Evolutionary conservation across 2,329 filamentous ascomycete genomes (phyloP).

Genomic region (Trichoderma arundinaceum): DNA sequence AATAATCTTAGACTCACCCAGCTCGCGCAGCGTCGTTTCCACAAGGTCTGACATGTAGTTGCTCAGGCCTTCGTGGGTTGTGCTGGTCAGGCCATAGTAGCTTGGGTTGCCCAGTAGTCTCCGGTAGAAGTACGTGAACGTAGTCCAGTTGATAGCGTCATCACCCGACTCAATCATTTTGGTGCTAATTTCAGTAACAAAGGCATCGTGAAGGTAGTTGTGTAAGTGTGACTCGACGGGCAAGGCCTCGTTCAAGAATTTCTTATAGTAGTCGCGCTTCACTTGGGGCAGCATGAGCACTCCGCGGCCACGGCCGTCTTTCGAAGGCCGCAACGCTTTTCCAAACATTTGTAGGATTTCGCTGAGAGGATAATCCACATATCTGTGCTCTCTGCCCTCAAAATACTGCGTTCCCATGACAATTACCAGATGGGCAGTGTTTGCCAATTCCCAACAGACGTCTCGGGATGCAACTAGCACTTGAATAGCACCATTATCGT

Average conservation of each 20-base stretch:
- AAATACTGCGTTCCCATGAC: conserved; percentile 99
- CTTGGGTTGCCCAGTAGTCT: conserved; percentile 93
- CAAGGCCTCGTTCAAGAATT: conserved; percentile 94
- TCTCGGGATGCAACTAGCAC: conserved; percentile 79
- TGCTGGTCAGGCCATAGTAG: conserved; percentile 89
- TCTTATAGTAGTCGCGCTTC: conserved; percentile 98
- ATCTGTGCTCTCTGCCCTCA: conserved; percentile 94
- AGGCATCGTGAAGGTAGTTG: conserved; percentile 90
- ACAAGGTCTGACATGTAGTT: conserved; percentile 93
- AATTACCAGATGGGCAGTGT: conserved; percentile 86
- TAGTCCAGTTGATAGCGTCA: conserved; percentile 97
- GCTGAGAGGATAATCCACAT: conserved; percentile 92
- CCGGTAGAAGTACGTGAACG: conserved; percentile 98
- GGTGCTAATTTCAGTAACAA: conserved; percentile 95
- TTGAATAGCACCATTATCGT: conserved; percentile 86
- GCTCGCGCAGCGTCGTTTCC: conserved; percentile 87
- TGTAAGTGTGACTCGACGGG: conserved; percentile 95
- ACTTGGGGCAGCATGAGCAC: conserved; percentile 96
- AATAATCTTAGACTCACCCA: conserved; percentile 92
- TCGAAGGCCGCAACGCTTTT: conserved; percentile 79
- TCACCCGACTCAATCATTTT: conserved; percentile 95
- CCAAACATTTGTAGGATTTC: conserved; percentile 98
- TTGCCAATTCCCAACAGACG: conserved; percentile 94
- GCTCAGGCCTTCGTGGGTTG: conserved; percentile 91
- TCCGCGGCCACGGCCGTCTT: conserved; percentile 82